A percentile compares a stretch with the other conserved stretches of the same genome.
These are phyloP conservation scores for Micractinium sp. DNA, from an alignment of 139 green algal genomes.

Conservation along the genomic window DNA sequence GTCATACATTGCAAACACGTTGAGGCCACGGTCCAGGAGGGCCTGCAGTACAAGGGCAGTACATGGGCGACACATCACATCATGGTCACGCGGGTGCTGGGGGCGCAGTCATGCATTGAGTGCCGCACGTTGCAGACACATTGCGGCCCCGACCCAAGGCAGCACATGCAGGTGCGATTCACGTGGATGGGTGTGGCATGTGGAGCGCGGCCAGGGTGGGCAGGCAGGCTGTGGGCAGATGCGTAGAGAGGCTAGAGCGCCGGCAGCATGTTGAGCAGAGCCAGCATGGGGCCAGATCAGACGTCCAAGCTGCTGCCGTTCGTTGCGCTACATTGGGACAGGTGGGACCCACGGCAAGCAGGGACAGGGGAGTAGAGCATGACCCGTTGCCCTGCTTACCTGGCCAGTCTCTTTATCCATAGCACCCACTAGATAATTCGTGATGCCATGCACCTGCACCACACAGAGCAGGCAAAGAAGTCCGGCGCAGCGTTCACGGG, in stretches of 20 bases:
- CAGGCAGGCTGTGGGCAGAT: too few relatives aligned
- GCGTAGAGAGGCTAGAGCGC: too few relatives aligned
- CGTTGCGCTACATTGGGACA: too few relatives aligned
- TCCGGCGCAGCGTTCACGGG: background rate
- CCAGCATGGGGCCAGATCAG: background rate
- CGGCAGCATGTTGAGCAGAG: background rate
- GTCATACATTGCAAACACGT: conserved; percentile 84
- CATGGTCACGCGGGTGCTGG: too few relatives aligned
- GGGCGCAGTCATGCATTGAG: too few relatives aligned
- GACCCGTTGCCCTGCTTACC: background rate
- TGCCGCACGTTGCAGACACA: too few relatives aligned
- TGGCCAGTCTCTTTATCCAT: conserved; percentile 31
- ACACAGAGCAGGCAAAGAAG: background rate
- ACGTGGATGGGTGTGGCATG: too few relatives aligned
- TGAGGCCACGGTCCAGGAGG: conserved; percentile 65
- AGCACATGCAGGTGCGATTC: too few relatives aligned
- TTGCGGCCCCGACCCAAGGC: too few relatives aligned
- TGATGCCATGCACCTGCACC: conserved; percentile 49
- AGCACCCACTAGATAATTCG: conserved; percentile 56
- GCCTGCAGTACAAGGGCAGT: conserved; percentile 4
- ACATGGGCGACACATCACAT: too few relatives aligned
- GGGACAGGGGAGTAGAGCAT: background rate
- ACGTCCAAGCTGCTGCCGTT: too few relatives aligned
- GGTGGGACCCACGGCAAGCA: background rate
- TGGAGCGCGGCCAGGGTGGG: too few relatives aligned